These are phyloP conservation scores for Podaxis mareebaensis DNA, from an alignment of 768 basidiomycete species.

Conservation along the genomic window DNA sequence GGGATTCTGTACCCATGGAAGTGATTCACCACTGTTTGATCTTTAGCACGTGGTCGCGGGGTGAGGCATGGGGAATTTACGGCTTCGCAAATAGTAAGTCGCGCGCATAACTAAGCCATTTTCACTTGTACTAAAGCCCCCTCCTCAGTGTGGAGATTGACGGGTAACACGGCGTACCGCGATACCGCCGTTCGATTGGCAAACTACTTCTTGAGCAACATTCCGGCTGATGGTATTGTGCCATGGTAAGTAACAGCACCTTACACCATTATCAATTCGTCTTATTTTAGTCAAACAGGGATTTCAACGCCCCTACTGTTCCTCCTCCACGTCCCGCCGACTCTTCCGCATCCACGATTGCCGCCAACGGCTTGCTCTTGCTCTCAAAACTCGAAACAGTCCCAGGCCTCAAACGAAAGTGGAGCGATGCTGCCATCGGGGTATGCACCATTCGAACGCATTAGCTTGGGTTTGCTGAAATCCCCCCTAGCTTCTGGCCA, in stretches of 20 bases:
- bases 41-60: slow-evolving; percentile 70
- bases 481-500: slow-evolving; percentile 41
- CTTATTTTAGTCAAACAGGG: slow-evolving; percentile 41
- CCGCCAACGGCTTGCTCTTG: slow-evolving; percentile 57
- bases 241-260: slow-evolving; percentile 50
- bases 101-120: background rate
- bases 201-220: slow-evolving; percentile 55
- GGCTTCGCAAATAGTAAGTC: slow-evolving; percentile 68
- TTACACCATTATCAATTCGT: slow-evolving; percentile 2
- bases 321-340: slow-evolving; percentile 62
- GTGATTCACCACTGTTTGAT: background rate
- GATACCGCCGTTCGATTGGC: slow-evolving; percentile 61
- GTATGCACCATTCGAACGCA: slow-evolving; percentile 28
- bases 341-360: slow-evolving; percentile 69
- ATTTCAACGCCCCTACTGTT: slow-evolving; percentile 65
- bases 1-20: too few species aligned
- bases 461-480: background rate
- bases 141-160: slow-evolving; percentile 57
- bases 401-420: slow-evolving; percentile 33
- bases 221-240: slow-evolving; percentile 63
- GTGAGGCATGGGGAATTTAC: slow-evolving; percentile 72
- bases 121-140: background rate
- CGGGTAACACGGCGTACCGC: slow-evolving; percentile 51
- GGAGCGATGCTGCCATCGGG: slow-evolving; percentile 49
- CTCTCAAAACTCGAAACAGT: slow-evolving; percentile 47